Conservation (phyloP, 1,284 basidiomycete genomes). For the Melampsora americana region DNA sequence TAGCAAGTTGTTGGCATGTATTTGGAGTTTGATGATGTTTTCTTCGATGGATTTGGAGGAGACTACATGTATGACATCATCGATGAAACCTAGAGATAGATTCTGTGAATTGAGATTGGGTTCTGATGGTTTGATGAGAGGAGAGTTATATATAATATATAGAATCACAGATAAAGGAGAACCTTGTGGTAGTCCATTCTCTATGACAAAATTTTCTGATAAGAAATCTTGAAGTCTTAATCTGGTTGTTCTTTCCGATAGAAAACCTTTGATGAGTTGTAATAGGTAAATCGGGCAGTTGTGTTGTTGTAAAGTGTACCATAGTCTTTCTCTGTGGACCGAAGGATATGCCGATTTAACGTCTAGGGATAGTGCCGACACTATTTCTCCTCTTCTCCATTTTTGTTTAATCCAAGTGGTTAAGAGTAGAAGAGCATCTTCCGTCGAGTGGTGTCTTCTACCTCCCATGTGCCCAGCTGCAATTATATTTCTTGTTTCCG, state of each 20-base stretch:
- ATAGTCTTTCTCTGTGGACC: no score
- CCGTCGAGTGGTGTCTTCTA: no score
- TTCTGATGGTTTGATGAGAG: not conserved
- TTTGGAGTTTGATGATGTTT: not conserved
- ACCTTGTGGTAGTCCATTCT: conserved; percentile 12
- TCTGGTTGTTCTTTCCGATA: not conserved
- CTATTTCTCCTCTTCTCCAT: no score
- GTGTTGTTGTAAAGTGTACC: no score
- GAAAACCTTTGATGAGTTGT: not conserved
- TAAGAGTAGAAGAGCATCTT: no score
- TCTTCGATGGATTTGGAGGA: not conserved
- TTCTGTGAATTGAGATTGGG: not conserved
- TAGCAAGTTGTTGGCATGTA: not conserved
- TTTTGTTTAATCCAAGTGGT: no score
- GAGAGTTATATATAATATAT: no score
- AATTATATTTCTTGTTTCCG: no score
- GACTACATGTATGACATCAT: conserved; percentile 9
- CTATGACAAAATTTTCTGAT: not conserved
- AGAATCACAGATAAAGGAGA: conserved; percentile 18
- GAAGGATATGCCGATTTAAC: no score
- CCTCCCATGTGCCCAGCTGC: no score
- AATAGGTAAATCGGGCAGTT: not conserved
- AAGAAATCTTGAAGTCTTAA: not conserved
- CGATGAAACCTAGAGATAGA: conserved; percentile 13
- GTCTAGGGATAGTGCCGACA: no score